Evolutionary conservation across 176 grass and related monocot species (phyloP), one percentile per base, ranked within the genome.

Genomic region (Cymbopogon citratus): DNA sequence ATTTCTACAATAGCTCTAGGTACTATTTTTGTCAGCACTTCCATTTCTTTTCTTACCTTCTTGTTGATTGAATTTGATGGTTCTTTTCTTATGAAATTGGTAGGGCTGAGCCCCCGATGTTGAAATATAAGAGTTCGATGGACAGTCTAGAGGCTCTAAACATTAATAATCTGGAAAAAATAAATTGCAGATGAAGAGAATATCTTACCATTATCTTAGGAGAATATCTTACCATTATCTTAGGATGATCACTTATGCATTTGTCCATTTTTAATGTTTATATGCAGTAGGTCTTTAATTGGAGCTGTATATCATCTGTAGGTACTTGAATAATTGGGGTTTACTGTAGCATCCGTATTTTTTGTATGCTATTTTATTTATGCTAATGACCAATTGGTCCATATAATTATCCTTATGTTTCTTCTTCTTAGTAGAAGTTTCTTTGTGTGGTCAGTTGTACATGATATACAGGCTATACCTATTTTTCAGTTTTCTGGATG

Each of bases 1-100:
- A 1, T 65, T 77, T 48, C 70, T 82, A 34, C 23, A 41, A 40
- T 77, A 44, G 1, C 31, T 64, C 2, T 77, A 54, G 33, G 31
- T 73, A n/a, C 15, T 31, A 24, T 14, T 86, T 66, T 56, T 80
- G 70, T 79, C 35, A 63, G 48, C 69, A 56, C 21, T 83, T 67
- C 39, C 35, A 63, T 21, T 60, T 57, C 25, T 63, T 39, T 89
- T 78, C 68, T 9, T 70, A 41, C 23, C 13, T 59, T 76, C n/a
- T 59, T 12, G 25, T 59, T 81, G 41, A 80, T 86, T 21, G 12
- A 23, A 25, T 57, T 78, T 71, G 60, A 28, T 18, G 40, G 12
- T 63, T 63, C 23, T 66, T 65, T 28, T 66, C 28, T 46, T 34
- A 49, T 79, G 61, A 49, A 11, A 75, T 23, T 3, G 19, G 31